phyloP scores from a whole-genome alignment of 345 rosid genomes.

The Pistacia integerrima region DNA sequence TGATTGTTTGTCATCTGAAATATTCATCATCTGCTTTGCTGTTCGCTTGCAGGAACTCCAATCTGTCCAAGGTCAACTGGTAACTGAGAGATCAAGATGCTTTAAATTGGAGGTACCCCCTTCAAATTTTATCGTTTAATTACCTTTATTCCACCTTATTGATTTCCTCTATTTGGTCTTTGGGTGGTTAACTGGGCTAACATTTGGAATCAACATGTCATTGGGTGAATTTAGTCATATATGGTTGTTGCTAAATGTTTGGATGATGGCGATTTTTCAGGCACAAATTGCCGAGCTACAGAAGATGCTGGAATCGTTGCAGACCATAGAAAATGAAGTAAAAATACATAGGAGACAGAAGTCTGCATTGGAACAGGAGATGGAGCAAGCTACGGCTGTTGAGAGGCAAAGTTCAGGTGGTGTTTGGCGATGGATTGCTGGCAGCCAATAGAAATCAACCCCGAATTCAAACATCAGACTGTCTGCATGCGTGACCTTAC shows the following conservation, averaged over 20 bases:
- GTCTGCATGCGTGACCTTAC: background rate
- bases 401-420: conserved; percentile 83
- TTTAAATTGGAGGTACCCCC: conserved; percentile 83
- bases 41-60: conserved; percentile 70
- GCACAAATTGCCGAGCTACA: conserved; percentile 89
- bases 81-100: conserved; percentile 96
- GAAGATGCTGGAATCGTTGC: conserved; percentile 75
- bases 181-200: background rate
- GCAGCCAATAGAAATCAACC: conserved; percentile 31
- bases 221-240: background rate
- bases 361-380: conserved; percentile 60
- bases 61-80: conserved; percentile 88
- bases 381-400: conserved; percentile 50
- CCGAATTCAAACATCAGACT: conserved; percentile 2
- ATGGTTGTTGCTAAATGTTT: background rate
- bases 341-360: conserved; percentile 79
- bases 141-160: background rate
- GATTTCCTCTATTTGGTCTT: background rate
- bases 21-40: background rate
- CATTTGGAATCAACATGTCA: background rate
- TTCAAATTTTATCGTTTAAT: conserved; percentile 1
- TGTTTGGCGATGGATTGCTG: conserved; percentile 76
- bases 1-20: background rate
- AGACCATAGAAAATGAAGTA: conserved; percentile 77
- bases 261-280: conserved; percentile 40